Evolutionary conservation across 2,329 filamentous ascomycete species (phyloP).

Genomic region (Furcasterigmium sp.): DNA sequence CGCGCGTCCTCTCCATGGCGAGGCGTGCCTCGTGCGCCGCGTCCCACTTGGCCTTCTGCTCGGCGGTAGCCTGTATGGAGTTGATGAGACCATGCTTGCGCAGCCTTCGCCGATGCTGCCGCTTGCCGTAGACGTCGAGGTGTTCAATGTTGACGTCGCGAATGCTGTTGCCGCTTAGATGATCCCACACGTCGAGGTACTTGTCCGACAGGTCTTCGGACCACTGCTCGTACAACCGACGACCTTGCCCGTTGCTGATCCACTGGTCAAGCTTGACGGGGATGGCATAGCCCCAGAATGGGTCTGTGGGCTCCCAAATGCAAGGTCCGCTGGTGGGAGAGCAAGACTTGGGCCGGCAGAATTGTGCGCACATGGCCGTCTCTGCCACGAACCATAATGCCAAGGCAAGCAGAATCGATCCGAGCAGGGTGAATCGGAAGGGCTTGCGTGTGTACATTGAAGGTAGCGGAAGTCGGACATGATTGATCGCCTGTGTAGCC

Average conservation of each 20-base stretch:
- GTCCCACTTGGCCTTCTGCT: slow-evolving; percentile 36
- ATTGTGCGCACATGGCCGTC: slow-evolving; percentile 44
- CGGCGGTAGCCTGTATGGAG: slow-evolving; percentile 29
- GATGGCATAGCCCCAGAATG: slow-evolving; percentile 54
- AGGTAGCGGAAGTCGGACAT: slow-evolving; percentile 39
- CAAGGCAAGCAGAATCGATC: slow-evolving; percentile 36
- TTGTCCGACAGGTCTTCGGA: slow-evolving; percentile 41
- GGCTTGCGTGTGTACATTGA: slow-evolving; percentile 37
- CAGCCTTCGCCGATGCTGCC: slow-evolving; percentile 44
- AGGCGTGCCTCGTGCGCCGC: slow-evolving; percentile 36
- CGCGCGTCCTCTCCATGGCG: slow-evolving; percentile 32
- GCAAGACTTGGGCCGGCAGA: slow-evolving; percentile 50
- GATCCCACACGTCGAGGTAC: slow-evolving; percentile 42
- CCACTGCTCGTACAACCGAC: slow-evolving; percentile 27
- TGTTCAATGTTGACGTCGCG: slow-evolving; percentile 34
- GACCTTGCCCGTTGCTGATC: slow-evolving; percentile 47
- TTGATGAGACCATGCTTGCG: slow-evolving; percentile 38
- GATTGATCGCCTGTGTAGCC: slow-evolving; percentile 18
- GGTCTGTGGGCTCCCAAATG: slow-evolving; percentile 52
- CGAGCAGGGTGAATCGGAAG: slow-evolving; percentile 44
- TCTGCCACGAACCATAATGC: slow-evolving; percentile 52
- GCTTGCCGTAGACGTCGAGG: slow-evolving; percentile 40
- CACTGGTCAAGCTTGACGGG: slow-evolving; percentile 60
- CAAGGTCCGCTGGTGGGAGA: slow-evolving; percentile 33
- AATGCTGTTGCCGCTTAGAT: slow-evolving; percentile 37